Evolutionary conservation across 1,284 basidiomycete species (phyloP).

Genomic region (Puccinia triticina): DNA sequence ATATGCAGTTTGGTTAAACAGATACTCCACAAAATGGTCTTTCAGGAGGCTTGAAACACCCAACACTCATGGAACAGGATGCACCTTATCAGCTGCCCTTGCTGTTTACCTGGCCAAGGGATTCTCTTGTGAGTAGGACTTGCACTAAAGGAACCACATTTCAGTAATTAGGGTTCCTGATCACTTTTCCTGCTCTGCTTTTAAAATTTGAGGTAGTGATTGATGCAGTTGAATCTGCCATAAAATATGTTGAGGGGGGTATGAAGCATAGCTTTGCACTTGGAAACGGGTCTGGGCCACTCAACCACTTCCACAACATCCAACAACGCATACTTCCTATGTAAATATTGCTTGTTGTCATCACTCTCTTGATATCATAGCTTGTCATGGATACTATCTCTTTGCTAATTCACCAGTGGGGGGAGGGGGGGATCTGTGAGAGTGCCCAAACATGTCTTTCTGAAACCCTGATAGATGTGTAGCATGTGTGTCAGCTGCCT

Average conservation of each 20-base stretch:
- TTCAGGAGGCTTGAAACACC: slow-evolving; percentile 63
- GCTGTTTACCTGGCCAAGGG: slow-evolving; percentile 71
- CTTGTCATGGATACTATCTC: no score
- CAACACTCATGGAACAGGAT: slow-evolving; percentile 90
- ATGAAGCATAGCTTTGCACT: slow-evolving; percentile 74
- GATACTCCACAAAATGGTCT: slow-evolving; percentile 17
- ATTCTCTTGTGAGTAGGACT: slow-evolving; percentile 62
- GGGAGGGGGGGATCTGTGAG: no score
- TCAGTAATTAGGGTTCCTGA: neutral
- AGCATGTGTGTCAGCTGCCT: no score
- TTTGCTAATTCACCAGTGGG: no score
- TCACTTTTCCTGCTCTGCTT: neutral
- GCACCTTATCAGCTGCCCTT: slow-evolving; percentile 83
- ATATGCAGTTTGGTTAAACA: neutral
- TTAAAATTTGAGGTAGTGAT: slow-evolving; percentile 62
- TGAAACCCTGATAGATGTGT: no score
- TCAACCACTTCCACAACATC: slow-evolving; percentile 81
- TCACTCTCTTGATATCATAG: no score
- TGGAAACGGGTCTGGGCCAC: slow-evolving; percentile 78
- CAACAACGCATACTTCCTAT: slow-evolving; percentile 65
- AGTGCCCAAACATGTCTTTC: no score
- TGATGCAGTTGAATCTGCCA: slow-evolving; percentile 69
- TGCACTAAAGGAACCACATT: neutral
- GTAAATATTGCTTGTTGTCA: no score
- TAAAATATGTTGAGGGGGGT: slow-evolving; percentile 74